phyloP scores from a whole-genome alignment of 2,329 filamentous ascomycete genomes.

The Chalaropsis ovoidea region DNA sequence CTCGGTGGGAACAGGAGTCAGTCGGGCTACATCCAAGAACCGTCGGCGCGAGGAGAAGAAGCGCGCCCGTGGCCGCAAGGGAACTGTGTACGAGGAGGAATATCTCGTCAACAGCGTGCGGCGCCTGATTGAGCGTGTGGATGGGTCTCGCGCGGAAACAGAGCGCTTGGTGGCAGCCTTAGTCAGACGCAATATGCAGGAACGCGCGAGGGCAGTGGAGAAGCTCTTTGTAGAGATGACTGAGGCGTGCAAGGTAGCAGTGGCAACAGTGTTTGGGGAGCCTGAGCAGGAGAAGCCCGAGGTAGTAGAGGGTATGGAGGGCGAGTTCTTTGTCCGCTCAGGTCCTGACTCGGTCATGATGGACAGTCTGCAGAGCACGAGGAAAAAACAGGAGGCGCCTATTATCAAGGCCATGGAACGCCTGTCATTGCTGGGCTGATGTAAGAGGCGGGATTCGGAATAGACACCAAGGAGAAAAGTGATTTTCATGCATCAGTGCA shows the following conservation, averaged over 20 bases:
- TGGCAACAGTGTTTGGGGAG: constrained; percentile 57
- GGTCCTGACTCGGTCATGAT: constrained; percentile 45
- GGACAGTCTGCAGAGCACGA: constrained; percentile 41
- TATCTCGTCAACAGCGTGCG: constrained; percentile 85
- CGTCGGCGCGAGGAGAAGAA: constrained; percentile 86
- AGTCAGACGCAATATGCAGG: constrained; percentile 71
- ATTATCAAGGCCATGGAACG: constrained; percentile 42
- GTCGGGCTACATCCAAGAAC: constrained; percentile 77
- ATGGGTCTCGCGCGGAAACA: constrained; percentile 61
- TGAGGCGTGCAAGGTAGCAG: constrained; percentile 54
- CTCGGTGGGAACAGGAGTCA: constrained; percentile 62
- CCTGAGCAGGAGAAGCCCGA: constrained; percentile 26
- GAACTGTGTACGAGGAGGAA: constrained; percentile 95
- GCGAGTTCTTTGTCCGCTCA: constrained; percentile 32
- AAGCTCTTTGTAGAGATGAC: constrained; percentile 63
- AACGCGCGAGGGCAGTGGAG: constrained; percentile 71
- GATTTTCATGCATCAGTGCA: neutral
- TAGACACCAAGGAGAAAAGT: neutral
- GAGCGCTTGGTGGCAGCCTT: constrained; percentile 65
- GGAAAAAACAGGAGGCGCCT: constrained; percentile 40
- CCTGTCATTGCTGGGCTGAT: constrained; percentile 42
- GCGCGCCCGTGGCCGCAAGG: constrained; percentile 86
- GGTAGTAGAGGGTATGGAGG: constrained; percentile 27
- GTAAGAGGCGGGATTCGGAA: neutral
- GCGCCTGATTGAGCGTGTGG: constrained; percentile 72